These are phyloP conservation scores for Botrytis porri DNA, from an alignment of 2,329 filamentous ascomycete species.

Conservation along the genomic window DNA sequence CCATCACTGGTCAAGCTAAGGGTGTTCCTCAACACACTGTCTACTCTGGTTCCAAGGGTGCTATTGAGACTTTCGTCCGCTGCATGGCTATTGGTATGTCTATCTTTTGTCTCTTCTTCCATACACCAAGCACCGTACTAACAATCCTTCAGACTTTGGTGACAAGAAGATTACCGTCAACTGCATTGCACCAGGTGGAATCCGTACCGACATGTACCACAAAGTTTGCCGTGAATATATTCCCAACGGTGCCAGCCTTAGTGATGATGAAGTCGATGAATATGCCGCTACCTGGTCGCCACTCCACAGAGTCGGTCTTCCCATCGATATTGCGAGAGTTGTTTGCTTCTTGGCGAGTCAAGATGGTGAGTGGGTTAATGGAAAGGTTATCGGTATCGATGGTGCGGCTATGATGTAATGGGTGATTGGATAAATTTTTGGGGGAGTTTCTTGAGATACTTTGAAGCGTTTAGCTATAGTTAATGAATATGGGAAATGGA, in stretches of 20 bases:
- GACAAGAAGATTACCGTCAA: slow-evolving; percentile 65
- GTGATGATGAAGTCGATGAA: slow-evolving; percentile 57
- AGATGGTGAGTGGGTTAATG: slow-evolving; percentile 47
- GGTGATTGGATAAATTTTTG: background rate
- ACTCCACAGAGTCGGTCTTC: slow-evolving; percentile 62
- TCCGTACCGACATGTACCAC: slow-evolving; percentile 68
- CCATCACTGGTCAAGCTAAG: slow-evolving; percentile 66
- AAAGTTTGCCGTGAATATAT: slow-evolving; percentile 63
- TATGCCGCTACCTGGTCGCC: slow-evolving; percentile 64
- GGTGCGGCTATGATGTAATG: slow-evolving; percentile 31
- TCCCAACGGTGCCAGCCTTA: slow-evolving; percentile 53
- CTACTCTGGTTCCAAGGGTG: slow-evolving; percentile 73
- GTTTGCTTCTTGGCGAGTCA: slow-evolving; percentile 59
- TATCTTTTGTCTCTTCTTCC: no score
- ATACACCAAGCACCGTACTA: slow-evolving; percentile 54
- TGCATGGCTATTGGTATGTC: slow-evolving; percentile 64
- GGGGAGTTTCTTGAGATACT: background rate
- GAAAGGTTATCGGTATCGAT: slow-evolving; percentile 31
- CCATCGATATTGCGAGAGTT: slow-evolving; percentile 64
- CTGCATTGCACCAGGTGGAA: slow-evolving; percentile 65
- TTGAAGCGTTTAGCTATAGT: background rate
- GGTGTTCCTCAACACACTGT: slow-evolving; percentile 69
- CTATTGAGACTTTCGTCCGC: slow-evolving; percentile 74
- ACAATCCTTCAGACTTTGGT: slow-evolving; percentile 55
- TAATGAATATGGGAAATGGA: background rate